Percentiles rank a stretch among this genome's conserved stretches.
Evolutionary conservation across 2,329 filamentous ascomycete species (phyloP).

Genomic region (Colletotrichum limetticola): DNA sequence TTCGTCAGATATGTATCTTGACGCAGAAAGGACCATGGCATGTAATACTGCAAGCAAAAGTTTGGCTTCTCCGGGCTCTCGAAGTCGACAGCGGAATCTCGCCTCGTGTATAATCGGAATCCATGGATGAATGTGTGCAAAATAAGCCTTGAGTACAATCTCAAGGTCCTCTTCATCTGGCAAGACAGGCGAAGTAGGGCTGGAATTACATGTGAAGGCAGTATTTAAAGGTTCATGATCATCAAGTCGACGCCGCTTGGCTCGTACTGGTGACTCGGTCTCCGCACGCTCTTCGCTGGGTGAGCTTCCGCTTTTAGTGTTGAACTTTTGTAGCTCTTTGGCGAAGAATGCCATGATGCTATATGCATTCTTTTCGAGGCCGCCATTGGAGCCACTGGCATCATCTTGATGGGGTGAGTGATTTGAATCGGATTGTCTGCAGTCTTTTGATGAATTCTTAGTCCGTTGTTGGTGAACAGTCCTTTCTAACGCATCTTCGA

Average conservation of each 20-base stretch:
- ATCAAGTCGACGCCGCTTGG: conserved; percentile 29
- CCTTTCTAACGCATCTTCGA: conserved; percentile 36
- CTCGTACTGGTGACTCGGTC: not conserved
- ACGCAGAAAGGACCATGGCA: conserved; percentile 44
- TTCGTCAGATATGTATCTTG: conserved; percentile 42
- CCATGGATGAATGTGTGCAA: conserved; percentile 52
- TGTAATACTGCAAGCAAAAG: conserved; percentile 46
- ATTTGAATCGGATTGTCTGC: conserved; percentile 24
- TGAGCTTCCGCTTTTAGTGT: not conserved
- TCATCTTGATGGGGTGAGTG: not conserved
- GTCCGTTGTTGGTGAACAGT: conserved; percentile 11
- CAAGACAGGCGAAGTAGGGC: rapidly evolving
- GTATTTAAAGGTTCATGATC: not conserved
- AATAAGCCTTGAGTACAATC: conserved; percentile 43
- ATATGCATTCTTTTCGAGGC: conserved; percentile 22
- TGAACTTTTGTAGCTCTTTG: conserved; percentile 37
- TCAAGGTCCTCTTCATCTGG: conserved; percentile 38
- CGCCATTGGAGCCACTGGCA: not conserved
- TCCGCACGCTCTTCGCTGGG: conserved; percentile 14
- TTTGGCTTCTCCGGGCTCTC: conserved; percentile 39
- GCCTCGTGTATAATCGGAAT: conserved; percentile 50
- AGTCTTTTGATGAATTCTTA: conserved; percentile 1
- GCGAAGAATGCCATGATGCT: conserved; percentile 27
- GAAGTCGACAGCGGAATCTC: conserved; percentile 41
- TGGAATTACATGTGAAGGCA: not conserved